Base-by-base conservation (phyloP, 176 grass and related monocot species). In the Juncus effusus region DNA sequence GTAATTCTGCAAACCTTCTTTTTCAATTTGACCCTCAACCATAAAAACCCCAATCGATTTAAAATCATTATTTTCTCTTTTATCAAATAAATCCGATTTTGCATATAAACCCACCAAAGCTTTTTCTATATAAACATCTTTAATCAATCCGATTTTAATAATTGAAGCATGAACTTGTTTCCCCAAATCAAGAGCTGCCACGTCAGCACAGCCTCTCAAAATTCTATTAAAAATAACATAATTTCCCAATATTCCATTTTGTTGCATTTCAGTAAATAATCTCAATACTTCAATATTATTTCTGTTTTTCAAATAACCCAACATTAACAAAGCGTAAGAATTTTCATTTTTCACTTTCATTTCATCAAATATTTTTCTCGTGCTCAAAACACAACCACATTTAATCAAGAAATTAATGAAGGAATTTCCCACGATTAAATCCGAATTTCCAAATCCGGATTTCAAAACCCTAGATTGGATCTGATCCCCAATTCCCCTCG, bases 81-180 rank as follows among this genome's bases (percentile, higher is more conserved):
- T 72, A 56, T 58, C 15, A 12, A 59, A 59, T 16, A 72, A 10
- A 47, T 70, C 70, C 61, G 87, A 81, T 75, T 80, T 83, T 79
- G 41, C 75, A 75, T 96, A 96, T 83, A 86, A 81, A 81, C 87
- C 87, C 15, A 88, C 80, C 69, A 96, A 85, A 70, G 87, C 92
- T 79, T 96, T 76, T 63, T 81, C 51, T 10, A 86, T 86, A 28
- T 91, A 81, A 36, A 91, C 81, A 91, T 96, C 87, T 79, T 87
- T 88, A 77, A 91, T 73, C 77, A 91, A 64, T 59, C 92, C 92
- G 79, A 84, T 88, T 76, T 96, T 96, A 77, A 91, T 79, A 66
- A 96, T 91, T 54, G 85, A 91, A 63, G 79, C 80, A 79, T 96
- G 92, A 47, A 96, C 61, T 80, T 96, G 92, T 62, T 78, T 88